A percentile compares a stretch with the other conserved stretches of the same genome.
Conservation (phyloP, 768 basidiomycete species). For the Botryobasidium botryosum region DNA sequence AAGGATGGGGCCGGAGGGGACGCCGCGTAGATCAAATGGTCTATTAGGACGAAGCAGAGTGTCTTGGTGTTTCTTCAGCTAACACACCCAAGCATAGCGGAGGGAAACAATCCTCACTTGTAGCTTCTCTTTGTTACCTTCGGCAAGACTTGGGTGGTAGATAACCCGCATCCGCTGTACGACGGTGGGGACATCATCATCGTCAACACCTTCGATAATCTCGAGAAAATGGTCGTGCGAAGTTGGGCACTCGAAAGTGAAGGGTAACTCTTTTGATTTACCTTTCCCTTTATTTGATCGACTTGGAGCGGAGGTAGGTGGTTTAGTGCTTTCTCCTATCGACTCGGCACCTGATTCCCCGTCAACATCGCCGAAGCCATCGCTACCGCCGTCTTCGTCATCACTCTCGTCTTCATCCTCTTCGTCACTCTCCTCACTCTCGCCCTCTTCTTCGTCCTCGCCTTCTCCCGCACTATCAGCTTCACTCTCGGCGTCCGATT, state of each 20-base stretch:
- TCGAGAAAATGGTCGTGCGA: constrained; percentile 82
- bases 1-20: constrained; percentile 45
- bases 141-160: constrained; percentile 81
- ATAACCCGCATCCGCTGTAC: constrained; percentile 80
- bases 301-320: constrained; percentile 8
- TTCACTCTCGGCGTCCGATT: constrained; percentile 16
- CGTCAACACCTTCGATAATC: constrained; percentile 52
- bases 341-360: constrained; percentile 21
- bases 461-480: constrained; percentile 15
- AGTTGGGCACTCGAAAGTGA: constrained; percentile 77
- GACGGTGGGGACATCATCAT: constrained; percentile 59
- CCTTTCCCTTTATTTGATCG: constrained; percentile 14
- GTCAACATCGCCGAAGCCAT: constrained; percentile 6
- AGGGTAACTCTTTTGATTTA: constrained; percentile 49
- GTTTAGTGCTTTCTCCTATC: constrained; percentile 12
- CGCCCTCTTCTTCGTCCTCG: constrained; percentile 22
- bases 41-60: constrained; percentile 62
- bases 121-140: constrained; percentile 82
- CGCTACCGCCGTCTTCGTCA: constrained; percentile 18
- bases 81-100: not conserved
- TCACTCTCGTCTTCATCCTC: constrained; percentile 30
- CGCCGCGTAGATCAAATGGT: constrained; percentile 68
- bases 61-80: constrained; percentile 34
- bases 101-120: constrained; percentile 36
- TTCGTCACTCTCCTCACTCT: constrained; percentile 21